Percentiles rank a stretch among this genome's conserved stretches.
Evolutionary conservation across 306 rosid species (phyloP).

Genomic region (Betula pendula): DNA sequence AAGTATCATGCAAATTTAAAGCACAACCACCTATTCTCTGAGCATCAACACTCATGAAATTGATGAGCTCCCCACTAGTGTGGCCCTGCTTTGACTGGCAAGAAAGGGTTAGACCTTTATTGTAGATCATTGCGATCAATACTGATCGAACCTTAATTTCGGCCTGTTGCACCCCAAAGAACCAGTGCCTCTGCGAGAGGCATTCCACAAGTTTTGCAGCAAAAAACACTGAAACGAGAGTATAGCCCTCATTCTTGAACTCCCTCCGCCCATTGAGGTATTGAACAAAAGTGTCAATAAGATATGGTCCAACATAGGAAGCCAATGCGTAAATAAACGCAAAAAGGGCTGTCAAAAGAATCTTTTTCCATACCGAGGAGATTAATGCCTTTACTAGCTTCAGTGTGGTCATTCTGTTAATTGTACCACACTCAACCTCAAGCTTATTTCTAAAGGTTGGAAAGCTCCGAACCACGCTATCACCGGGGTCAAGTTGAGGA

Average conservation of each 20-base stretch:
- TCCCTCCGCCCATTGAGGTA: slow-evolving; percentile 58
- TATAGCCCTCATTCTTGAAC: slow-evolving; percentile 56
- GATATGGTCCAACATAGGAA: slow-evolving; percentile 81
- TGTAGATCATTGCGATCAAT: slow-evolving; percentile 59
- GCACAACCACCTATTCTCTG: slow-evolving; percentile 62
- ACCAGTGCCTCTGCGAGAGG: slow-evolving; percentile 59
- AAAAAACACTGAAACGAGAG: slow-evolving; percentile 55
- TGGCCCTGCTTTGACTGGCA: slow-evolving; percentile 54
- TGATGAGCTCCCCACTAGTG: slow-evolving; percentile 74
- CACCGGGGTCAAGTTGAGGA: slow-evolving; percentile 56
- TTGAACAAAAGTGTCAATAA: slow-evolving; percentile 69
- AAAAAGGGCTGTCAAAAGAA: slow-evolving; percentile 45
- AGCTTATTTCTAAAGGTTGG: slow-evolving; percentile 48
- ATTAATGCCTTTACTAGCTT: slow-evolving; percentile 52
- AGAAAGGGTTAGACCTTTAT: slow-evolving; percentile 68
- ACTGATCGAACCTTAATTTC: slow-evolving; percentile 62
- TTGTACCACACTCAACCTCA: slow-evolving; percentile 44
- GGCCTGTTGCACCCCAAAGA: slow-evolving; percentile 55
- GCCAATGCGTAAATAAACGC: slow-evolving; percentile 45
- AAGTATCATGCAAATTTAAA: slow-evolving; percentile 71
- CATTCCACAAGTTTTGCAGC: slow-evolving; percentile 73
- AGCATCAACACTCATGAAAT: slow-evolving; percentile 87
- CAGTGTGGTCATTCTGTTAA: slow-evolving; percentile 46
- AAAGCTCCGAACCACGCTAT: slow-evolving; percentile 52
- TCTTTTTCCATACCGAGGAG: slow-evolving; percentile 56